phyloP scores from a whole-genome alignment of 805 yeast species.

The Saccharomycopsis microspora region DNA sequence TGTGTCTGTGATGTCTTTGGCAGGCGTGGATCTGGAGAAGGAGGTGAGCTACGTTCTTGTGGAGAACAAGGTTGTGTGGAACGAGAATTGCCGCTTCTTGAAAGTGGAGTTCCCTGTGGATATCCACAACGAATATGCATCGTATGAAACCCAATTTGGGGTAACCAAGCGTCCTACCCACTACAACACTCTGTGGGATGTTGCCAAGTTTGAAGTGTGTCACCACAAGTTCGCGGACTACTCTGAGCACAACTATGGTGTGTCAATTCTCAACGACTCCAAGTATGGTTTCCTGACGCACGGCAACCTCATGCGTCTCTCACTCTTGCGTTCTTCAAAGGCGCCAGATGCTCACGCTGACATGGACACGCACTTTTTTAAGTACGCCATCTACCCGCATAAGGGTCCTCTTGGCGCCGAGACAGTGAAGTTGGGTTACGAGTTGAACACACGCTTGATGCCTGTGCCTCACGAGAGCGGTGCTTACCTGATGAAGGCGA shows the following conservation, averaged over 20 bases:
- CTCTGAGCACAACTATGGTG: conserved; percentile 81
- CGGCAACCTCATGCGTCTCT: conserved; percentile 83
- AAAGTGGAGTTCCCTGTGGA: conserved; percentile 94
- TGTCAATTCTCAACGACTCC: conserved; percentile 67
- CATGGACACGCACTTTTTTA: conserved; percentile 78
- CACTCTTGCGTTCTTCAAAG: conserved; percentile 82
- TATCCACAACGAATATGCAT: conserved; percentile 62
- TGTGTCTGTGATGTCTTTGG: conserved; percentile 58
- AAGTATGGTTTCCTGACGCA: conserved; percentile 91
- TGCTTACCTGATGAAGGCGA: conserved; percentile 6
- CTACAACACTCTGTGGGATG: conserved; percentile 91
- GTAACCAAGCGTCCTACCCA: conserved; percentile 87
- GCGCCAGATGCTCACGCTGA: conserved; percentile 93
- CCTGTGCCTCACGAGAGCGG: conserved; percentile 4
- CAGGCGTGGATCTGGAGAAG: conserved; percentile 33
- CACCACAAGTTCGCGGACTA: conserved; percentile 91
- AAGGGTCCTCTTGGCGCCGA: conserved; percentile 48
- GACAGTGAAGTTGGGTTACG: conserved; percentile 65
- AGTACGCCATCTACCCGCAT: conserved; percentile 82
- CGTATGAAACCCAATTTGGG: conserved; percentile 92
- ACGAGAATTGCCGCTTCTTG: conserved; percentile 75
- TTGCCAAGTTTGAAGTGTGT: conserved; percentile 92
- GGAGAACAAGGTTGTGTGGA: conserved; percentile 67
- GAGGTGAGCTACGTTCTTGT: conserved; percentile 35
- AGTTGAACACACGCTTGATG: conserved; percentile 50